A percentile compares a stretch with the other conserved stretches of the same genome.
These are phyloP conservation scores for Euphorbia schlechtendalii DNA, from an alignment of 441 rosid species.

Conservation along the genomic window DNA sequence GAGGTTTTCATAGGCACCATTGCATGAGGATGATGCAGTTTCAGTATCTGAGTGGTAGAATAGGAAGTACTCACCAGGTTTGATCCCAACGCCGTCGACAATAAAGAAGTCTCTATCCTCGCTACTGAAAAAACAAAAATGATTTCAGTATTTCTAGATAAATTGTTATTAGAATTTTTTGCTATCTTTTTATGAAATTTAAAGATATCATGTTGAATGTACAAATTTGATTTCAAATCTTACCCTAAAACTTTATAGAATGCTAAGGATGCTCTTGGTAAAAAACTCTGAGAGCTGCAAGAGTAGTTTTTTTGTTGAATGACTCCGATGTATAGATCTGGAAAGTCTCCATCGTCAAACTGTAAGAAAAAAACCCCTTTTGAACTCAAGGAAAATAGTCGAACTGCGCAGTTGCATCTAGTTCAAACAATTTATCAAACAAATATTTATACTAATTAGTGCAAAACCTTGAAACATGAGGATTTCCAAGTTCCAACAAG, in stretches of 20 bases:
- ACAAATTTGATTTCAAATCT: slow-evolving; percentile 1
- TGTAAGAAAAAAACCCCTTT: slow-evolving; percentile 11
- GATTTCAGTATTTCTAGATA: background rate
- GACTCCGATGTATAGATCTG: slow-evolving; percentile 37
- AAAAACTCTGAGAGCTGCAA: slow-evolving; percentile 4
- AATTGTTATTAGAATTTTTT: no score
- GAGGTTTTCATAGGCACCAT: slow-evolving; percentile 18
- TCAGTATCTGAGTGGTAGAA: slow-evolving; percentile 42
- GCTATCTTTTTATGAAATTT: no score
- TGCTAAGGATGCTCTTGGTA: slow-evolving; percentile 20
- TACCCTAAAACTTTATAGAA: slow-evolving; percentile 38
- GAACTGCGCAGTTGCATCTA: no score
- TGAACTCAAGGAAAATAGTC: background rate
- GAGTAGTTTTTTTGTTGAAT: slow-evolving; percentile 18
- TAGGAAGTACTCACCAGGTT: slow-evolving; percentile 39
- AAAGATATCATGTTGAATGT: background rate
- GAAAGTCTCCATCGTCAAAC: slow-evolving; percentile 19
- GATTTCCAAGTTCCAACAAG: no score
- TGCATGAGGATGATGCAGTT: slow-evolving; percentile 28
- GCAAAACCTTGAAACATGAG: no score
- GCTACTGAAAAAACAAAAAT: slow-evolving; percentile 17
- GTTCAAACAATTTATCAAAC: no score
- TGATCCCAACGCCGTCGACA: slow-evolving; percentile 36
- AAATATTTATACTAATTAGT: no score
- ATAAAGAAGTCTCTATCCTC: slow-evolving; percentile 22